Percentiles rank a stretch among this genome's conserved stretches.
These are phyloP conservation scores for Teunomyces kruisii DNA, from an alignment of 805 yeast genomes.

Conservation along the genomic window DNA sequence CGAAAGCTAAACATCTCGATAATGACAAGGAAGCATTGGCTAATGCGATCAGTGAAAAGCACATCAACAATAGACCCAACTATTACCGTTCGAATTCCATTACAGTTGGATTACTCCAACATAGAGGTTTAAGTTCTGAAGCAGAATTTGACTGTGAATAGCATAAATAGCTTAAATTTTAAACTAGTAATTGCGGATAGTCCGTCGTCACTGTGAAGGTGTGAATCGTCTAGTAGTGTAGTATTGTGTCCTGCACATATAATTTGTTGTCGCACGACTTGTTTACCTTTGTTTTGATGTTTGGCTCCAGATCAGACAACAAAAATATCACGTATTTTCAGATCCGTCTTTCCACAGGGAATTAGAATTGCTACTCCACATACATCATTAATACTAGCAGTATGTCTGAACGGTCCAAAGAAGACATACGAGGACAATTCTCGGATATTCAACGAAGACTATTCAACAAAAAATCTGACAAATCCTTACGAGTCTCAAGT, in stretches of 20 bases:
- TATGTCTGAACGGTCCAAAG: slow-evolving; percentile 7
- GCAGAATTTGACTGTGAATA: neutral
- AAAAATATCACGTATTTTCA: neutral
- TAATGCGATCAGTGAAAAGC: slow-evolving; percentile 18
- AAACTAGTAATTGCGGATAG: neutral
- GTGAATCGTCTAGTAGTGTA: no score
- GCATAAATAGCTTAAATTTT: neutral
- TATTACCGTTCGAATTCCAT: slow-evolving; percentile 40
- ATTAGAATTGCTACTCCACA: neutral
- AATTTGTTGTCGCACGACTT: neutral
- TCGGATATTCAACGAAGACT: slow-evolving; percentile 42
- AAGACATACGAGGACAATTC: slow-evolving; percentile 31
- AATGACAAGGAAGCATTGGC: slow-evolving; percentile 28
- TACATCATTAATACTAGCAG: neutral
- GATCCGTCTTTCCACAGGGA: neutral
- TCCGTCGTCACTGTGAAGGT: no score
- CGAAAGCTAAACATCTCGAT: slow-evolving; percentile 39
- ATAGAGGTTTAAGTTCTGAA: slow-evolving; percentile 8
- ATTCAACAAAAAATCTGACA: slow-evolving; percentile 22
- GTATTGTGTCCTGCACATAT: neutral
- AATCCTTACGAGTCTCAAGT: slow-evolving; percentile 9
- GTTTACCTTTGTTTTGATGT: slow-evolving; percentile 1
- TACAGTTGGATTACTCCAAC: slow-evolving; percentile 40
- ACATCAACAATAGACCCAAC: slow-evolving; percentile 23
- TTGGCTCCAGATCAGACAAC: slow-evolving; percentile 4